Evolutionary conservation across 2,329 filamentous ascomycete species (phyloP).

Genomic region (Fusarium domesticum): DNA sequence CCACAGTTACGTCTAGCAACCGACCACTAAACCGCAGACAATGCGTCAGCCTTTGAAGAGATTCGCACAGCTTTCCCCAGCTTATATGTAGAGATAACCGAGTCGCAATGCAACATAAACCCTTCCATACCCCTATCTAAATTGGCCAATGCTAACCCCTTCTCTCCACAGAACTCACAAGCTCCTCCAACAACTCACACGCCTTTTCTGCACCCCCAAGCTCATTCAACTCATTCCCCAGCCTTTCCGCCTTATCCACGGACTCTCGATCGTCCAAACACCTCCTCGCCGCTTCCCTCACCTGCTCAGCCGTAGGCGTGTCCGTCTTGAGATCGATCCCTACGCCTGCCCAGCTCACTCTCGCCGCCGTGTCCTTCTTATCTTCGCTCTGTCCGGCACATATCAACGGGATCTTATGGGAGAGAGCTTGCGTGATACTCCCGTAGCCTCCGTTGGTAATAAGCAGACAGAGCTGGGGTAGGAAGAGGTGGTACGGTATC

Average conservation of each 20-base stretch:
- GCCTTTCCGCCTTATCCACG: conserved; percentile 17
- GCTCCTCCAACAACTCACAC: conserved; percentile 31
- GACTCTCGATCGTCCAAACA: conserved; percentile 28
- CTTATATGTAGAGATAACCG: too few relatives aligned
- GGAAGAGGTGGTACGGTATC: conserved; percentile 37
- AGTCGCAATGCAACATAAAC: too few relatives aligned
- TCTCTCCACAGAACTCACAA: conserved; percentile 6
- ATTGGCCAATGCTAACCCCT: background rate
- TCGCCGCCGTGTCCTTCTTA: conserved; percentile 37
- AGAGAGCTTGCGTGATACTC: conserved; percentile 37
- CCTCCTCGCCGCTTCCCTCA: conserved; percentile 24
- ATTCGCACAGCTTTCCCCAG: too few relatives aligned
- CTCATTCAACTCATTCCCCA: conserved; percentile 29
- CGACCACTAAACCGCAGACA: too few relatives aligned
- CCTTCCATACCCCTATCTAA: background rate
- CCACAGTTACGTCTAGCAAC: too few relatives aligned
- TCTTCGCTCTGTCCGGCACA: conserved; percentile 38
- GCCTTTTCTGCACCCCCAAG: conserved; percentile 29
- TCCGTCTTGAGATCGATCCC: conserved; percentile 39
- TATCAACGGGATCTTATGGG: conserved; percentile 35
- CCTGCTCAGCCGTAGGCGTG: conserved; percentile 27
- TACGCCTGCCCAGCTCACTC: conserved; percentile 32
- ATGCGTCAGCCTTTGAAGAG: too few relatives aligned
- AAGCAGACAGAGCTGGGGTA: conserved; percentile 34
- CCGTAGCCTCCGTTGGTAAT: conserved; percentile 40